phyloP scores from a whole-genome alignment of 2,329 filamentous ascomycete genomes.

The Septoria linicola region DNA sequence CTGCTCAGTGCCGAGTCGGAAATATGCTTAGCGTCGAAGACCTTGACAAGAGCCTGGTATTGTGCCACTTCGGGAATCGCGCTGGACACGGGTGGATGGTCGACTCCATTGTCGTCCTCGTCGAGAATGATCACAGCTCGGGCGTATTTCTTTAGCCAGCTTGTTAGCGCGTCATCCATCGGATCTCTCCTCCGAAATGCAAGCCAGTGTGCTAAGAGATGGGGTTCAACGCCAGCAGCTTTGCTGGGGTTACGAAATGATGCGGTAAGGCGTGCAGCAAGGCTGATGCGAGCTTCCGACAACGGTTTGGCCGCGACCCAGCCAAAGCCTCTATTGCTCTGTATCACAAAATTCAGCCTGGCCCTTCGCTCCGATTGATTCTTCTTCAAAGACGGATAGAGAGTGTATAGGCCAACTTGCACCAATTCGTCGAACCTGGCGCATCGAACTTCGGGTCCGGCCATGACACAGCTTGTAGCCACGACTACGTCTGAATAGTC shows the following conservation, averaged over 20 bases:
- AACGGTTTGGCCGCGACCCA: slow-evolving; percentile 1
- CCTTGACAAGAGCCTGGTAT: background rate
- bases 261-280: slow-evolving; percentile 16
- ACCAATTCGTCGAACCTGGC: slow-evolving; percentile 7
- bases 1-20: background rate
- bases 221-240: background rate
- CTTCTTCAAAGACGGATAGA: slow-evolving; percentile 12
- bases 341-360: slow-evolving; percentile 3
- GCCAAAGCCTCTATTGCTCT: slow-evolving; percentile 6
- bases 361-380: background rate
- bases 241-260: background rate
- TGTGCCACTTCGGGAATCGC: background rate
- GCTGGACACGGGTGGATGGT: background rate
- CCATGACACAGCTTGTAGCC: slow-evolving; percentile 10
- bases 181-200: slow-evolving; percentile 12
- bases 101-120: background rate
- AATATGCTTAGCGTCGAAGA: background rate
- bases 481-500: slow-evolving; percentile 12
- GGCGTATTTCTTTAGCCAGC: slow-evolving; percentile 7
- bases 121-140: slow-evolving; percentile 3
- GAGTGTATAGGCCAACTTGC: slow-evolving; percentile 8
- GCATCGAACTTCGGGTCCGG: slow-evolving; percentile 3
- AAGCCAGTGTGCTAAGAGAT: slow-evolving; percentile 10
- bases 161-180: background rate
- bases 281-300: slow-evolving; percentile 5